Conservation (phyloP, 208 protist genomes). For the Kentomonas sorsogonicus region DNA sequence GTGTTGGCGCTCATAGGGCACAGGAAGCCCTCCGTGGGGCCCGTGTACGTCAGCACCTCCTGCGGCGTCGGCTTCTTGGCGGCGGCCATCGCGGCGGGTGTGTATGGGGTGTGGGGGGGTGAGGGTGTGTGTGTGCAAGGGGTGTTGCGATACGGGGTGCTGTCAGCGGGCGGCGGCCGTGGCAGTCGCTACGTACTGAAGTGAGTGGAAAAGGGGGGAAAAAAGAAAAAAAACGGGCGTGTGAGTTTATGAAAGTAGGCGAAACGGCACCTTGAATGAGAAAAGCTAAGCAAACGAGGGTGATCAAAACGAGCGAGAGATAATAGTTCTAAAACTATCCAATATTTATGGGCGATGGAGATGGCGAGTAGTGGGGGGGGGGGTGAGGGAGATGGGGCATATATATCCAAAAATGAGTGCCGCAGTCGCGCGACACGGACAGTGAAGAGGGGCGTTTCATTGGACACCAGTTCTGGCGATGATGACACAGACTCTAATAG, state of each 20-base stretch:
- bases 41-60: slow-evolving; percentile 55
- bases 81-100: too few species aligned
- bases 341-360: neutral
- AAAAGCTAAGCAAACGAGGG: too few species aligned
- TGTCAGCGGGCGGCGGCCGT: neutral
- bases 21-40: slow-evolving; percentile 81
- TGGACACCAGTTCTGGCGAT: too few species aligned
- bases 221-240: neutral
- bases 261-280: too few species aligned
- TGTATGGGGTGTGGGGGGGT: too few species aligned
- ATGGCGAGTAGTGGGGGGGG: neutral
- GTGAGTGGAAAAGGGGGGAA: neutral
- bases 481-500: neutral
- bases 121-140: slow-evolving; percentile 4
- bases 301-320: too few species aligned
- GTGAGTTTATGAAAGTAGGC: too few species aligned
- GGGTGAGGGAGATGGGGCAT: neutral
- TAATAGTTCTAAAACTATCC: neutral
- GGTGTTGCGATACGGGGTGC: neutral
- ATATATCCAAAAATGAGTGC: neutral
- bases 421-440: too few species aligned
- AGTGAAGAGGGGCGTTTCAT: too few species aligned
- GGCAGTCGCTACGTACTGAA: neutral
- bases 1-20: slow-evolving; percentile 89
- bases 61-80: slow-evolving; percentile 51